A percentile compares a stretch with the other conserved stretches of the same genome.
phyloP scores from a whole-genome alignment of 163 green algal species.

The Volvox carteri region DNA sequence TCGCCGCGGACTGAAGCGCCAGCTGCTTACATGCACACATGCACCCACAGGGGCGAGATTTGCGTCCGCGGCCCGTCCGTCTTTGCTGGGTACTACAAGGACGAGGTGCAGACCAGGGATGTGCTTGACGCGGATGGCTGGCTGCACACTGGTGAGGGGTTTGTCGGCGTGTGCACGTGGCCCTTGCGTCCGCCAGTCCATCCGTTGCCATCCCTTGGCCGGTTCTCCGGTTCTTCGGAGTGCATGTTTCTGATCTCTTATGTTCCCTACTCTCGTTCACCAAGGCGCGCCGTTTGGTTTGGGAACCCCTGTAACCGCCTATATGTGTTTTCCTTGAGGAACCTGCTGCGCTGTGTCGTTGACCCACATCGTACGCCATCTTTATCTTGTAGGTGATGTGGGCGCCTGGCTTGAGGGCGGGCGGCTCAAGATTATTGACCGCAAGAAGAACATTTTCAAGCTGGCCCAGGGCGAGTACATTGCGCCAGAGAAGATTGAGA shows the following conservation, averaged over 20 bases:
- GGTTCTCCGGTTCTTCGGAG: too few relatives aligned
- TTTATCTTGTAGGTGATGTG: conserved; percentile 95
- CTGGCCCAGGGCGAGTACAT: conserved; percentile 97
- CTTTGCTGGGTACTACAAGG: conserved; percentile 98
- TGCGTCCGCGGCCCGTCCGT: conserved; percentile 94
- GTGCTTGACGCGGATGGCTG: conserved; percentile 92
- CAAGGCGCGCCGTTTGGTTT: too few relatives aligned
- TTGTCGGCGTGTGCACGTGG: too few relatives aligned
- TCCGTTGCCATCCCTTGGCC: neutral
- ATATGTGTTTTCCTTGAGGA: too few relatives aligned
- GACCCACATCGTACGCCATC: too few relatives aligned
- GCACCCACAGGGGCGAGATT: conserved; percentile 85
- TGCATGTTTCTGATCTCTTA: too few relatives aligned
- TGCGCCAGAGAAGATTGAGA: conserved; percentile 98
- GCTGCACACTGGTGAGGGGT: conserved; percentile 88
- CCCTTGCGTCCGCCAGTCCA: too few relatives aligned
- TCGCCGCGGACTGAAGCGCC: too few relatives aligned
- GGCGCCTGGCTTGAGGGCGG: conserved; percentile 92
- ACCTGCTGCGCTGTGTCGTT: too few relatives aligned
- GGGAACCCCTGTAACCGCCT: too few relatives aligned
- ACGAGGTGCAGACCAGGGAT: conserved; percentile 88
- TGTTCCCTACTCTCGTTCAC: too few relatives aligned
- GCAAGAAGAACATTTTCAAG: conserved; percentile 98
- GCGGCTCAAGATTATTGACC: conserved; percentile 97
- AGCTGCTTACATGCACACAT: too few relatives aligned